Evolutionary conservation across 108 stramenopile species (phyloP).

Genomic region (Seminavis robusta): DNA sequence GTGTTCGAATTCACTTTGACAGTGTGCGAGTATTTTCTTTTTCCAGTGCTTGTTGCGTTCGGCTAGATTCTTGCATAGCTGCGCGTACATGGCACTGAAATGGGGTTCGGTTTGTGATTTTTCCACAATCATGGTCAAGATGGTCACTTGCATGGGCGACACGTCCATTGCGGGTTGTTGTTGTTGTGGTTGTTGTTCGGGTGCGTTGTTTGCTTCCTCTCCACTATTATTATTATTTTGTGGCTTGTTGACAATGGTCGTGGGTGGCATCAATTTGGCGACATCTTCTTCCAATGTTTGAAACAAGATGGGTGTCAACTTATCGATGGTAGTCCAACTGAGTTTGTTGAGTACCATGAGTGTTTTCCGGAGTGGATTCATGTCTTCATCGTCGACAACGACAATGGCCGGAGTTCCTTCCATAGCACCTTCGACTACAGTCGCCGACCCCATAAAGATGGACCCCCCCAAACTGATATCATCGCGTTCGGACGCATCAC

Average conservation of each 20-base stretch:
- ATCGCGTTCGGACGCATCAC: slow-evolving; percentile 42
- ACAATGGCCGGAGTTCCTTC: too few species aligned
- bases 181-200: not conserved
- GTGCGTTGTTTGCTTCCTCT: too few species aligned
- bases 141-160: slow-evolving; percentile 38
- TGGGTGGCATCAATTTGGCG: not conserved
- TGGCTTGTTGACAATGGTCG: slow-evolving; percentile 4
- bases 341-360: slow-evolving; percentile 89
- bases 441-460: slow-evolving; percentile 78
- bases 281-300: too few species aligned
- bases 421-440: slow-evolving; percentile 75
- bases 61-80: slow-evolving; percentile 68
- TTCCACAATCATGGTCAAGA: slow-evolving; percentile 72
- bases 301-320: slow-evolving; percentile 62
- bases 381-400: slow-evolving; percentile 14
- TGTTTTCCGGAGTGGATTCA: slow-evolving; percentile 50
- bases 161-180: slow-evolving; percentile 42
- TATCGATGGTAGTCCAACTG: slow-evolving; percentile 84
- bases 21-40: slow-evolving; percentile 61
- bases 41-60: slow-evolving; percentile 77
- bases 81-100: slow-evolving; percentile 88
- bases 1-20: slow-evolving; percentile 80
- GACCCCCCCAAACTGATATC: slow-evolving; percentile 64
- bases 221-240: too few species aligned
- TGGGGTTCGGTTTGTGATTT: slow-evolving; percentile 90